Percentiles rank a stretch among this genome's conserved stretches.
These are phyloP conservation scores for Hypoxylon subgilvum DNA, from an alignment of 495 filamentous ascomycete species.

Conservation along the genomic window DNA sequence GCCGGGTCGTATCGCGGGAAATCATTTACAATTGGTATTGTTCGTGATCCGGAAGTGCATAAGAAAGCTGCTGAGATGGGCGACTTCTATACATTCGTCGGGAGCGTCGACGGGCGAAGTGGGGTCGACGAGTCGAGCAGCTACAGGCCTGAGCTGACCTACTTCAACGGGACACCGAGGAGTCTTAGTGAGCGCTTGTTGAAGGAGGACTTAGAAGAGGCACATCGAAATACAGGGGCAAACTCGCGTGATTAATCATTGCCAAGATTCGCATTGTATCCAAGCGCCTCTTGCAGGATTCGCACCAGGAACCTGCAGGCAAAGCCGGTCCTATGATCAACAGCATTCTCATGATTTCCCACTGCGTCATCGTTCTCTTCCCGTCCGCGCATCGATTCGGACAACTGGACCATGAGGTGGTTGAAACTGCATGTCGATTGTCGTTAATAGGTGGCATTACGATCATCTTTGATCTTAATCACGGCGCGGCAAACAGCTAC, in stretches of 20 bases:
- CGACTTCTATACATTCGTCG: slow-evolving; percentile 53
- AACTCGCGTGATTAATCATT: slow-evolving; percentile 13
- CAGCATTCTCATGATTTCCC: slow-evolving; percentile 16
- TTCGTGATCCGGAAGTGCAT: slow-evolving; percentile 50
- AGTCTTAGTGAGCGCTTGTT: slow-evolving; percentile 54
- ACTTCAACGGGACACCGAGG: slow-evolving; percentile 42
- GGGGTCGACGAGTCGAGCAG: slow-evolving; percentile 49
- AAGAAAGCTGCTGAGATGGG: slow-evolving; percentile 54
- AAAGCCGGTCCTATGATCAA: neutral
- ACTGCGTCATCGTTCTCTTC: slow-evolving; percentile 11
- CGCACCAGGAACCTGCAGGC: neutral
- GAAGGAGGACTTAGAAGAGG: slow-evolving; percentile 45
- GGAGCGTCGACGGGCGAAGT: slow-evolving; percentile 51
- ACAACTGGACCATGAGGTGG: slow-evolving; percentile 4
- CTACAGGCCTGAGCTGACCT: slow-evolving; percentile 46
- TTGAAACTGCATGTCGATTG: slow-evolving; percentile 19
- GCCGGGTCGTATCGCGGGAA: slow-evolving; percentile 54
- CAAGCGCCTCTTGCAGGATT: neutral
- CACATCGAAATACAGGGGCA: slow-evolving; percentile 23
- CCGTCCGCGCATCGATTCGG: slow-evolving; percentile 4
- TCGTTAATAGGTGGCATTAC: slow-evolving; percentile 21
- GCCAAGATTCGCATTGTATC: neutral
- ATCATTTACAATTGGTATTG: slow-evolving; percentile 43
- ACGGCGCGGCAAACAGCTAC: slow-evolving; percentile 1
- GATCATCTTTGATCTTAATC: slow-evolving; percentile 14